Evolutionary conservation across 257 asterid species (phyloP), one percentile per base, ranked within the genome.

Genomic region (Avicennia marina): DNA sequence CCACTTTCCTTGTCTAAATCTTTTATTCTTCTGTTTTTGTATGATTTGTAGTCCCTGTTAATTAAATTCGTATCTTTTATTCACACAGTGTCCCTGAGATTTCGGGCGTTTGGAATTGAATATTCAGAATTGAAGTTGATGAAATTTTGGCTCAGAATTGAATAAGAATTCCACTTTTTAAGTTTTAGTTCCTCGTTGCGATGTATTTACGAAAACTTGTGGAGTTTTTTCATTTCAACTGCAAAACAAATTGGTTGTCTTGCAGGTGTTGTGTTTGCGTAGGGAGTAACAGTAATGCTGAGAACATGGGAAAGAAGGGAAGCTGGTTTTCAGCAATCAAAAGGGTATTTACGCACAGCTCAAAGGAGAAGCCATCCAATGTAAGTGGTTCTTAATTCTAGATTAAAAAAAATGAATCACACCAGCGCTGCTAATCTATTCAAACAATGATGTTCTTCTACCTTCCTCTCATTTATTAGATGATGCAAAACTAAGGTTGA

Each of bases 321-420:
- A 80, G 89, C 81, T 91, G 95, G 97, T 71, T 81, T 80, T 86
- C 95, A 70, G 94, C 94, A 62, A 89, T 91, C 83, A 91, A 83
- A 68, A 78, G 74, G 82, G 83, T 80, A 65, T 91, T 91, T 54
- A 66, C 83, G 8, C 78, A 81, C 75, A 71, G 56, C 66, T 83
- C 95, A n/a, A 89, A 82, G 70, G 95, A 83, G 38, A 88, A 86
- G 73, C 67, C 65, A 42, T 39, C 69, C 32, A 68, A 70, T 73
- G 95, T 87, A 76, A 87, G 94, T 68, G 26, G 34, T 19, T 25
- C 34, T 16, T 43, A 13, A 13, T 17, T 49, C 34, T 56, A 31
- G 22, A n/a, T 13, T n/a, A 1, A 20, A 13, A 4, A 29, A 29
- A 4, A 29, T 29, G 34, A 29, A 29, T 29, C 8, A 4, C 8